Percentiles rank a stretch among this genome's conserved stretches.
Conservation (phyloP, 257 asterid species). For the Scutellaria galericulata region DNA sequence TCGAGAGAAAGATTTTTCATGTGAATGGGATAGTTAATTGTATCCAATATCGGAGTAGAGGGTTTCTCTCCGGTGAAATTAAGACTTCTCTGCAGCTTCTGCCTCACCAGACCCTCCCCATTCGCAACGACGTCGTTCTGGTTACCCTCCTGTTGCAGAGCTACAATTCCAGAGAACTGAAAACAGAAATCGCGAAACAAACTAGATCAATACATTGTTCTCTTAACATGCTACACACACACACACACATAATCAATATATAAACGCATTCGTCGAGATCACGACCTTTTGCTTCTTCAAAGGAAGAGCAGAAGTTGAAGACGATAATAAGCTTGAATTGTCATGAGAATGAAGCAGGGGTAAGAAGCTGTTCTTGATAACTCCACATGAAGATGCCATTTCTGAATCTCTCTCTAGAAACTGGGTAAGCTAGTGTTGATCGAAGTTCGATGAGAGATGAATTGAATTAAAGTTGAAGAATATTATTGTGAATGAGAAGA, state of each 20-base stretch:
- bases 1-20: slow-evolving; percentile 62
- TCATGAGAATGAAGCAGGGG: slow-evolving; percentile 33
- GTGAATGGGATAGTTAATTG: slow-evolving; percentile 60
- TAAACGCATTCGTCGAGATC: neutral
- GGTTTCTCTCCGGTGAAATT: slow-evolving; percentile 59
- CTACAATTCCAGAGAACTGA: slow-evolving; percentile 38
- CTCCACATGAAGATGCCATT: slow-evolving; percentile 39
- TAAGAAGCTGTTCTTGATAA: slow-evolving; percentile 35
- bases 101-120: neutral
- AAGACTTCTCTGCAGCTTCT: slow-evolving; percentile 33
- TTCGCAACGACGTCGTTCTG: slow-evolving; percentile 20
- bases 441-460: too few species aligned
- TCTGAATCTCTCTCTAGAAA: neutral
- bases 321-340: slow-evolving; percentile 29
- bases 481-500: neutral
- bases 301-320: slow-evolving; percentile 32
- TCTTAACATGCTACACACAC: neutral
- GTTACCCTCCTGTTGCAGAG: slow-evolving; percentile 32
- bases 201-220: neutral
- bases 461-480: too few species aligned
- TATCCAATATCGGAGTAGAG: slow-evolving; percentile 57
- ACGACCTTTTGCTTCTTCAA: slow-evolving; percentile 38
- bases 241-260: neutral
- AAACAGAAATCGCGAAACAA: neutral
- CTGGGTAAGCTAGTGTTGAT: too few species aligned